A percentile compares a stretch with the other conserved stretches of the same genome.
phyloP scores from a whole-genome alignment of 2,329 filamentous ascomycete species.

The Geosmithia morbida region DNA sequence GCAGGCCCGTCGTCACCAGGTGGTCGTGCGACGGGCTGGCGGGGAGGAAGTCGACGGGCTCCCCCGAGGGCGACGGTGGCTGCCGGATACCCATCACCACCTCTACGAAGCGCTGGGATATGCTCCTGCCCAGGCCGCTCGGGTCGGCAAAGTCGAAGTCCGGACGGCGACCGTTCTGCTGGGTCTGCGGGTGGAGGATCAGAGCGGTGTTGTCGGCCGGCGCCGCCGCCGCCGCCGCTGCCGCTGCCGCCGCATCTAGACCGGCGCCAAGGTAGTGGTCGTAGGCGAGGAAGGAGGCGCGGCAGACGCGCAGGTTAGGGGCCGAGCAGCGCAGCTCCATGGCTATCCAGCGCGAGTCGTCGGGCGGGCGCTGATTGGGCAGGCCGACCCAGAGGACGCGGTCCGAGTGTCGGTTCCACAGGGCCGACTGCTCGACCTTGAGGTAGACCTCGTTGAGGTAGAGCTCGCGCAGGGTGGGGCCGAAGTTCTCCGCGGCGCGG shows the following conservation, averaged over 20 bases:
- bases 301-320: constrained; percentile 22
- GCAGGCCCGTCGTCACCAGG: constrained; percentile 8
- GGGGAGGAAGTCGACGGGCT: constrained; percentile 18
- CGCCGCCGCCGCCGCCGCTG: too few relatives aligned
- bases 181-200: not conserved
- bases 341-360: constrained; percentile 25
- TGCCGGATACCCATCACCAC: constrained; percentile 25
- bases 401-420: constrained; percentile 16
- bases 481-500: constrained; percentile 17
- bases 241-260: not conserved
- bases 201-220: too few relatives aligned
- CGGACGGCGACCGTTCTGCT: constrained; percentile 5
- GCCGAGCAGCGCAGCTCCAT: constrained; percentile 21
- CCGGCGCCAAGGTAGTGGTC: constrained; percentile 22
- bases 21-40: constrained; percentile 11
- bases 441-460: constrained; percentile 30
- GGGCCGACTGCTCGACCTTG: constrained; percentile 21
- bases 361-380: constrained; percentile 23
- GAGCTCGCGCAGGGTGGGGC: constrained; percentile 24
- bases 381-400: constrained; percentile 29
- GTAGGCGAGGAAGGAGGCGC: constrained; percentile 28
- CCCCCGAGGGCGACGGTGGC: constrained; percentile 15
- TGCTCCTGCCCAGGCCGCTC: constrained; percentile 20
- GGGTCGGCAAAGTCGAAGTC: constrained; percentile 27
- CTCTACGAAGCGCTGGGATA: constrained; percentile 32